Evolutionary conservation across 768 basidiomycete species (phyloP), one percentile per base, ranked within the genome.

Genomic region (Erythrobasidium yunnanense): DNA sequence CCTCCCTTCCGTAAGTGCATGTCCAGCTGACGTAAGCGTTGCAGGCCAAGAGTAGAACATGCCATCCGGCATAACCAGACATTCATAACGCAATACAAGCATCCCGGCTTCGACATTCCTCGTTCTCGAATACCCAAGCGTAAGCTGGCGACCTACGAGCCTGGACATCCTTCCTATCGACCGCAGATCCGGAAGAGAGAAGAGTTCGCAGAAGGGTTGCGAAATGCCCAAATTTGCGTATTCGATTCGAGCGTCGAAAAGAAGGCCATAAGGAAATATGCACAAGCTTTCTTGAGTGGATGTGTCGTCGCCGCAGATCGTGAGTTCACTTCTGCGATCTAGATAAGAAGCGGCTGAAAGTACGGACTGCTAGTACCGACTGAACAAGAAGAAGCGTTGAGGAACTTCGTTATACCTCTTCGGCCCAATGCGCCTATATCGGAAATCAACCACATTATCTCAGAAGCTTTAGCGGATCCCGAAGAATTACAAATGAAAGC

Each of bases 201-300:
- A 11, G 23, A 51, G 49, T 63, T 63, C 25, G 60, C 60, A 27
- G 33, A 25, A 7, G 60, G 60, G 45, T 15, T 63, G 45, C 42
- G 60, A n/a, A 49, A 51, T 49, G 27, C 60, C 1, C 46, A 63
- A 23, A 63, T 63, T 20, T 63, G 60, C 49, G 23, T 63, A 23
- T 63, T 63, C 27, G 60, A 63, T 23, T 63, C 60, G 2, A 63
- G 60, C 60, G 25, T 63, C 47, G 60, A 63, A 33, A 63, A 51
- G 47, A 63, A 63, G 38, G 60, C 60, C 6, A 63, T 63, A 18
- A 23, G 60, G 11, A 63, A 63, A 47, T 63, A 63, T 30, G 60
- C 60, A 20, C 60, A 63, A 25, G 60, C 60, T 6, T 52, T 63
- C 30, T 34, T 63, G 17, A 63, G 60, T 23, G 60, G 60, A 7